Base-by-base conservation (phyloP, 2,329 filamentous ascomycete species). In the Colletotrichum sp. region DNA sequence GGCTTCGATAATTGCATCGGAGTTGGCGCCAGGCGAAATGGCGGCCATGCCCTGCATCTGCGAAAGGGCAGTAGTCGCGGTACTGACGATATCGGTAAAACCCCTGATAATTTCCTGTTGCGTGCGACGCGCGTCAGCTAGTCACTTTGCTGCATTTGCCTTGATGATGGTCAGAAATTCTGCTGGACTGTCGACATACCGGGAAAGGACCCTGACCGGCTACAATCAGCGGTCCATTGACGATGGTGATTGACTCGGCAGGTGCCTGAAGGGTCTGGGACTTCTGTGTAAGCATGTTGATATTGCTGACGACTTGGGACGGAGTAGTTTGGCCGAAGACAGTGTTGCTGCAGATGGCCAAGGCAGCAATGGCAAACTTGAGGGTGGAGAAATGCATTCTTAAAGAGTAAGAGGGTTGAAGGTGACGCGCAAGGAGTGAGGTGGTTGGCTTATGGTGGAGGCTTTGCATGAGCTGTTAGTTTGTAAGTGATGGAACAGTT, bases 191-290 rank as follows among this genome's bases (percentile, higher is more conserved):
- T 38, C 1, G 2, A 38, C 36, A 2, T 38, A 83, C 81, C 6
- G 82, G 81, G 76, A 82, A 81, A 3, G 81, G 81, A 3, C 83
- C 83, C 32, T 71, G 78, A 18, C 82, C 82, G 12, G 80, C 64
- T 10, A 79, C 4, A 9, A 83, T 69, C 18, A 83, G 72, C 5
- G 79, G 78, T 0, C 76, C 80, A 48, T 80, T 83, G 68, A 82
- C 1, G n/a, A 80, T 6, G 38, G 48, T 79, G 65, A 84, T 81
- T 15, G 38, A 70, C n/a, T 80, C 32, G 2, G 82, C 82, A 18
- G 80, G 80, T 0, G 24, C 66, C 52, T 82, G 79, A 5, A 84
- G 79, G 7, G 62, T 76, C 32, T 79, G 72, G 2, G 82, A 82
- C 70, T 80, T 80, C 0, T 9, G 3, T 1, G 80, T 83, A 30